Conservation (phyloP, 805 yeast species). For the Myxozyma neglecta region DNA sequence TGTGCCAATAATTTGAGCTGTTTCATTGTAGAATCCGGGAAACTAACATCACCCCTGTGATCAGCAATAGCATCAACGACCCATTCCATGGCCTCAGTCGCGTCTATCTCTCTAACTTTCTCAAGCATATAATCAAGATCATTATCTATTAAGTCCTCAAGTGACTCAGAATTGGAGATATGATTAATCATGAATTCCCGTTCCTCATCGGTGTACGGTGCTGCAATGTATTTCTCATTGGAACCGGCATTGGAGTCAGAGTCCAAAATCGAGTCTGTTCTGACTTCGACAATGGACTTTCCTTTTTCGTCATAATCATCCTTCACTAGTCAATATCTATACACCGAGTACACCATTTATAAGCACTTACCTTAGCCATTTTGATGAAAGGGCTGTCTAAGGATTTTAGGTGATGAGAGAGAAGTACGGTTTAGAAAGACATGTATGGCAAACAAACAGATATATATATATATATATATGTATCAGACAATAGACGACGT, state of each 20-base stretch:
- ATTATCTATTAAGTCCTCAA: constrained; percentile 3
- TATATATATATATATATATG: too few species aligned
- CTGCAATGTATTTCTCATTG: constrained; percentile 9
- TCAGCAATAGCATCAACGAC: constrained; percentile 4
- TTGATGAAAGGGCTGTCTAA: too few species aligned
- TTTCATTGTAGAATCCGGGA: constrained; percentile 43
- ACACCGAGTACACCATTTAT: too few species aligned
- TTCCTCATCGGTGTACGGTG: constrained; percentile 4
- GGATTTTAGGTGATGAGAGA: too few species aligned
- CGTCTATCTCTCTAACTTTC: not conserved
- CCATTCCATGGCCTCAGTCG: constrained; percentile 8
- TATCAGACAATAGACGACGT: too few species aligned
- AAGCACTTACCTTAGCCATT: too few species aligned
- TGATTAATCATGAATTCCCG: constrained; percentile 8
- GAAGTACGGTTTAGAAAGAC: too few species aligned
- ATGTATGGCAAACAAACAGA: too few species aligned
- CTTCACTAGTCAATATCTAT: too few species aligned
- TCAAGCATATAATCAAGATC: constrained; percentile 11
- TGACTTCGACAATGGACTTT: too few species aligned
- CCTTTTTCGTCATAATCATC: too few species aligned
- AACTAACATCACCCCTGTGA: constrained; percentile 49
- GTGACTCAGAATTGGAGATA: not conserved
- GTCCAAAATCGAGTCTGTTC: not conserved
- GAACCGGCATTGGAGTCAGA: not conserved
- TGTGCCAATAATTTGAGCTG: constrained; percentile 33